Evolutionary conservation across 148 eudicot genomes (phyloP), one percentile per base, ranked within the genome.

Genomic region (Cornus kousa): DNA sequence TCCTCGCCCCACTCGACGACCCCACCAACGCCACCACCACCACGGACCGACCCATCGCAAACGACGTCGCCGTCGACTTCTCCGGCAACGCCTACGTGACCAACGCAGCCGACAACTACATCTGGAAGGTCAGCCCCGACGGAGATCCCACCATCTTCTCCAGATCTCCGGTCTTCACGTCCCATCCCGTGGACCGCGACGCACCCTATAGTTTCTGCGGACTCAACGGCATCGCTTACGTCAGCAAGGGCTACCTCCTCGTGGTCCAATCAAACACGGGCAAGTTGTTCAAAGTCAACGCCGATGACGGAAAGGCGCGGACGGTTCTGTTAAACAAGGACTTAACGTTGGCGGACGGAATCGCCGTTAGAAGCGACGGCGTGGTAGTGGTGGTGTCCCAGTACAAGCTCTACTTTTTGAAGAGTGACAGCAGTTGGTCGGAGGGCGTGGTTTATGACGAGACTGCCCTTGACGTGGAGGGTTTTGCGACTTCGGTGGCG

Each of bases 21-120:
- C 32, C 73, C 33, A 20, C 81, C 59, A 22, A 72, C 74, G 11
- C 79, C 16, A 12, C 74, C 39, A 0, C 84, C 64, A 24, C 82
- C 73, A 84, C 31, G 43, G 68, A 40, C 4, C 71, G 71, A 3
- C 33, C 86, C 28, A 64, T 82, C 55, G 93, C 99, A 0, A 91
- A 90, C 84, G 95, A 78, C 79, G 91, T 95, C 78, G 85, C 95
- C 5, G 74, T 86, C 10, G 99, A 95, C 81, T 82, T 74, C 76
- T 70, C 79, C 60, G 98, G 98, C 43, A 90, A 93, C 88, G 95
- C 95, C 8, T 95, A 85, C 88, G 91, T 95, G 79, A 93, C 99
- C 35, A 90, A 92, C 80, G 83, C 98, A 28, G 91, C 80, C n/a
- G 77, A 83, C 3, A 90, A 93, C 76, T 66, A 80, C 81, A 89